Base-by-base conservation (phyloP, 305 asterid species). In the Rubia peregrina region DNA sequence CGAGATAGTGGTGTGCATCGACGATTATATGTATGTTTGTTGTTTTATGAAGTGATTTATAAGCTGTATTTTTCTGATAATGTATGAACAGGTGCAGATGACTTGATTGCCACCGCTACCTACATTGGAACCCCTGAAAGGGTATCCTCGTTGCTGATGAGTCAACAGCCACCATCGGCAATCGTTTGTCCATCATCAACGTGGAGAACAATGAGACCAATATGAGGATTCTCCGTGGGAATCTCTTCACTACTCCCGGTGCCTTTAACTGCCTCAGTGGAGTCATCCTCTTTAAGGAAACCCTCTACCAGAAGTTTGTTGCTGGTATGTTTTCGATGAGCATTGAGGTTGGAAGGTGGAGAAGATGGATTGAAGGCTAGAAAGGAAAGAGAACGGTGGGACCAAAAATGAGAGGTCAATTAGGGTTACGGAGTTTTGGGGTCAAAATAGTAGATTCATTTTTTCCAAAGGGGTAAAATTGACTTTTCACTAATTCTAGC, bases 111-210 rank as follows among this genome's bases (percentile, higher is more conserved):
- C 36, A 87, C 82, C 71, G 92, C 92, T 24, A 70, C 81, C 48
- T 87, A 85, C 77, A 85, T 87, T 51, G 89, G 79, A 21, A 85
- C 85, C 41, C 89, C 92, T 48, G 89, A 10, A 85, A 87, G 85
- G 92, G 92, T 71, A 87, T 87, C 73, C 92, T 87, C 71, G 92
- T 89, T 44, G 92, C 92, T 46, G 89, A 87, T 5, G 92, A 87
- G 69, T 87, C 92, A 16, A 85, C 92, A 56, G 92, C 89, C 57
- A 87, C 92, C 40, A 85, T 87, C 26, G 92, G 92, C 57, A 87
- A 87, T 71, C 88, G 89, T 56, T 73, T 87, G n/a, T 71, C 89
- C n/a, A 84, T 88, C 79, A 87, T 87, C 67, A 85, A 80, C 9
- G 92, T 87, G 36, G 92, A 87, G 79, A 87, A 87, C 68, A 79